A percentile compares a stretch with the other conserved stretches of the same genome.
Conservation (phyloP, 495 filamentous ascomycete species). For the Aspergillus egyptiacus region DNA sequence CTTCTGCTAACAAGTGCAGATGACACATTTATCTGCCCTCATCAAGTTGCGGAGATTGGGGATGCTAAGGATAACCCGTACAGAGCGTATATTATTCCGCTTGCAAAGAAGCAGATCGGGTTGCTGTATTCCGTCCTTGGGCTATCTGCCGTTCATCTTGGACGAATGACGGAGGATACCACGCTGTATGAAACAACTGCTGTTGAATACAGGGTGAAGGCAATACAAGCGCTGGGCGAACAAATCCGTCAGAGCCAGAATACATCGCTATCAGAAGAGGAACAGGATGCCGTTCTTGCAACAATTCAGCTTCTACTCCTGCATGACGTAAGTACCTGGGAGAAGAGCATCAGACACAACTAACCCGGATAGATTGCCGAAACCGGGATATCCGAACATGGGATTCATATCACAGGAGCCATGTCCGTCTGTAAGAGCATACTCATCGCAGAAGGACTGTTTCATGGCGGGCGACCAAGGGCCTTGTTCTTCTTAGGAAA, state of each 20-base stretch:
- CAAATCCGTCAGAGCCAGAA: slow-evolving; percentile 26
- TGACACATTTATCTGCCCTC: slow-evolving; percentile 31
- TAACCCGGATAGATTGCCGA: slow-evolving; percentile 28
- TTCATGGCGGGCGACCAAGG: slow-evolving; percentile 23
- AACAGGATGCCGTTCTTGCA: slow-evolving; percentile 32
- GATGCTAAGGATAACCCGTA: slow-evolving; percentile 29
- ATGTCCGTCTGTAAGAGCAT: slow-evolving; percentile 35
- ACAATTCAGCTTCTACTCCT: slow-evolving; percentile 37
- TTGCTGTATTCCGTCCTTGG: slow-evolving; percentile 32
- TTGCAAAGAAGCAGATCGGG: slow-evolving; percentile 32
- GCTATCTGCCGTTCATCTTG: slow-evolving; percentile 32
- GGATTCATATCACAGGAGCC: slow-evolving; percentile 36
- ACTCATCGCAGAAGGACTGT: slow-evolving; percentile 22
- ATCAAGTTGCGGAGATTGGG: slow-evolving; percentile 31
- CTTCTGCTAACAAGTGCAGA: slow-evolving; percentile 18
- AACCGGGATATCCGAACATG: slow-evolving; percentile 32
- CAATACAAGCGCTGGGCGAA: slow-evolving; percentile 28
- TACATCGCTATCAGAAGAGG: slow-evolving; percentile 22
- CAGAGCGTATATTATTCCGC: slow-evolving; percentile 29
- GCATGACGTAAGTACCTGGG: slow-evolving; percentile 30
- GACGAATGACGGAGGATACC: slow-evolving; percentile 21
- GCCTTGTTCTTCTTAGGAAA: slow-evolving; percentile 37
- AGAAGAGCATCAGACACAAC: not conserved
- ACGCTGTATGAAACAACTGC: slow-evolving; percentile 26
- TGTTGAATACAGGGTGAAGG: slow-evolving; percentile 33